Evolutionary conservation across 257 asterid genomes (phyloP).

Genomic region (Penstemon davidsonii): DNA sequence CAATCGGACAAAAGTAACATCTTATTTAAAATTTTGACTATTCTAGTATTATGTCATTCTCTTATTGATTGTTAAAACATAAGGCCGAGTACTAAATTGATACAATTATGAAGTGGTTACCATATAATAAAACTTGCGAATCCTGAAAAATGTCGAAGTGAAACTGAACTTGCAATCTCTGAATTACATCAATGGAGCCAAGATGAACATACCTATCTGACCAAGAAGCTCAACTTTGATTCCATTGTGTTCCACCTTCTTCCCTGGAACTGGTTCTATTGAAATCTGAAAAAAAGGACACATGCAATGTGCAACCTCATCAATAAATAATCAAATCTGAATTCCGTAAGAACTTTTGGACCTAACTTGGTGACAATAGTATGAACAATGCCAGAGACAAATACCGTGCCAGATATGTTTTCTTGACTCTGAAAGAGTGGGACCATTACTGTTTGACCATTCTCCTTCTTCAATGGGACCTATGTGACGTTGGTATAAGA

Average conservation of each 20-base stretch:
- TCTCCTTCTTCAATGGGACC: slow-evolving; percentile 64
- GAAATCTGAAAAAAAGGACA: slow-evolving; percentile 56
- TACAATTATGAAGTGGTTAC: slow-evolving; percentile 19
- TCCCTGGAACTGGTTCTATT: slow-evolving; percentile 86
- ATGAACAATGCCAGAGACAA: background rate
- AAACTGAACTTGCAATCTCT: slow-evolving; percentile 14
- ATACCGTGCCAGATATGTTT: slow-evolving; percentile 55
- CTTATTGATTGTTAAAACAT: background rate
- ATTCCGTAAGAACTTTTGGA: background rate
- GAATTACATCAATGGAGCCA: slow-evolving; percentile 28
- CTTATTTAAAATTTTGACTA: background rate
- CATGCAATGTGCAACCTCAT: slow-evolving; percentile 21
- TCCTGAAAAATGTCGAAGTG: slow-evolving; percentile 8
- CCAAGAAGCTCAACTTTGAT: slow-evolving; percentile 99
- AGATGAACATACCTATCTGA: slow-evolving; percentile 75
- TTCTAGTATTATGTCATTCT: background rate
- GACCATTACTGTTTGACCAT: slow-evolving; percentile 54
- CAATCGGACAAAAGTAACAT: slow-evolving; percentile 4
- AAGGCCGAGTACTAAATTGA: background rate
- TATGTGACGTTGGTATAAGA: slow-evolving; percentile 6
- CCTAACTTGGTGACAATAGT: slow-evolving; percentile 4
- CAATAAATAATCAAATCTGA: background rate
- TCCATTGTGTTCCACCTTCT: slow-evolving; percentile 98
- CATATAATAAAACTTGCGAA: slow-evolving; percentile 1
- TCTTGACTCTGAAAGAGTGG: slow-evolving; percentile 69